phyloP scores from a whole-genome alignment of 2,329 filamentous ascomycete species.

The Microcyclosporella mali region DNA sequence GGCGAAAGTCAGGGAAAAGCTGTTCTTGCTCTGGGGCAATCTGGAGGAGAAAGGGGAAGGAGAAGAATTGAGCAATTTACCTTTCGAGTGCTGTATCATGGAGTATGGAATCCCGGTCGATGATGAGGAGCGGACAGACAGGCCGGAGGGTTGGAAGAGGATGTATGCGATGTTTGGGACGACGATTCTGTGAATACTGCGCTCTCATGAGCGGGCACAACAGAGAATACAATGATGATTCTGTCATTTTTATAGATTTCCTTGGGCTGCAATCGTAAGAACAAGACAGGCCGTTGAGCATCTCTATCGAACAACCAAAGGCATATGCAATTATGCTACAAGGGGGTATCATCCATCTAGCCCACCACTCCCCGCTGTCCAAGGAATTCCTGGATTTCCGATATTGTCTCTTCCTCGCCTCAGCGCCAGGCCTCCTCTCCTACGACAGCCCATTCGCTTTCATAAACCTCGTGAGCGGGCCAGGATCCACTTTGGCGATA shows the following conservation, averaged over 20 bases:
- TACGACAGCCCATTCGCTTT: constrained; percentile 28
- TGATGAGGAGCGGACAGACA: constrained; percentile 23
- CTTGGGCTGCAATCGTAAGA: too few species aligned
- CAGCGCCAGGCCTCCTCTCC: too few species aligned
- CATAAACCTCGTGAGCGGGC: constrained; percentile 46
- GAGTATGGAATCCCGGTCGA: constrained; percentile 38
- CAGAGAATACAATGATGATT: too few species aligned
- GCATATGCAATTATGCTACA: too few species aligned
- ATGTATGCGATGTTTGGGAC: constrained; percentile 31
- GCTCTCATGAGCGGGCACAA: too few species aligned
- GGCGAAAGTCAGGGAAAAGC: constrained; percentile 55
- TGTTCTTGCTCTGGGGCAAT: constrained; percentile 81
- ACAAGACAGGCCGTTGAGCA: too few species aligned
- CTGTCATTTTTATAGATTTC: too few species aligned
- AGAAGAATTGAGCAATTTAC: constrained; percentile 28
- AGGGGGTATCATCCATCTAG: too few species aligned
- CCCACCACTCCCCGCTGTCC: too few species aligned
- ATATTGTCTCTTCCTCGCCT: too few species aligned
- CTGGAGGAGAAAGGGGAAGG: constrained; percentile 55
- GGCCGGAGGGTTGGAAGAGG: constrained; percentile 20
- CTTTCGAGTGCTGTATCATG: constrained; percentile 42
- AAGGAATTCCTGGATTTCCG: too few species aligned
- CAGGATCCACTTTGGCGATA: constrained; percentile 71
- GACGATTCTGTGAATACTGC: constrained; percentile 18
- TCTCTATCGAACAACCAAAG: too few species aligned